Evolutionary conservation across 208 protist genomes (phyloP), one percentile per base, ranked within the genome.

Genomic region (Herpetomonas samuelpessoai): DNA sequence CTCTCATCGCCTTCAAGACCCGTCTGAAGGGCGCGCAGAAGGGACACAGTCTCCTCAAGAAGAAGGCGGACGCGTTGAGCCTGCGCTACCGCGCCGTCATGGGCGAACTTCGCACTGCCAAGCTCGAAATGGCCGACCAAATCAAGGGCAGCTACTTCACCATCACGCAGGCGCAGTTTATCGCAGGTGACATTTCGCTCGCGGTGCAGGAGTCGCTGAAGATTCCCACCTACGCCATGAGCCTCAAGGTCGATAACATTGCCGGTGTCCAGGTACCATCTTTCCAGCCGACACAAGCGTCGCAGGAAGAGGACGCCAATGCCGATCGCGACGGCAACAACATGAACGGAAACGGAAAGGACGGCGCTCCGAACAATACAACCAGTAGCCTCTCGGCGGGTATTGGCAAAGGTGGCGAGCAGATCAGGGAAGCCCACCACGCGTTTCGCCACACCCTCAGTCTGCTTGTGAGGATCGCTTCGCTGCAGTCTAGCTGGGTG

Each of bases 1-100:
- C 88, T 26, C 81, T 97, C 28, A 93, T 93, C 69, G 74, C 86
- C 39, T 96, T 97, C 79, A 98, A 99, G 82, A 76, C 60, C 0
- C 87, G 96, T 39, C 74, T 99, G 30, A 97, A 96, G 62, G 98
- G 97, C 55, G 99, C 99, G 3, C 79, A 97, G 73, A 99, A 98
- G 69, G 99, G 99, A 9, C 97, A 99, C 86, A 93, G 81, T 50
- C 88, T 99, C 48, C 88, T 99, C 26, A 99, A 99, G 85, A 99
- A 99, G 74, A 99, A 99, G 80, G 85, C 94, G 22, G 99, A 99
- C 79, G 99, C 99, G 16, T 86, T 99, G n/a, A 95, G 84, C 16
- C 68, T 99, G 56, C 85, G 94, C 41, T 99, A 99, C 83, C 86
- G 98, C 59, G 48, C 71, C 22, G 92, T 99, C 60, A 81, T 99